Evolutionary conservation across 2,329 filamentous ascomycete species (phyloP).

Genomic region (Thyridium curvatum): DNA sequence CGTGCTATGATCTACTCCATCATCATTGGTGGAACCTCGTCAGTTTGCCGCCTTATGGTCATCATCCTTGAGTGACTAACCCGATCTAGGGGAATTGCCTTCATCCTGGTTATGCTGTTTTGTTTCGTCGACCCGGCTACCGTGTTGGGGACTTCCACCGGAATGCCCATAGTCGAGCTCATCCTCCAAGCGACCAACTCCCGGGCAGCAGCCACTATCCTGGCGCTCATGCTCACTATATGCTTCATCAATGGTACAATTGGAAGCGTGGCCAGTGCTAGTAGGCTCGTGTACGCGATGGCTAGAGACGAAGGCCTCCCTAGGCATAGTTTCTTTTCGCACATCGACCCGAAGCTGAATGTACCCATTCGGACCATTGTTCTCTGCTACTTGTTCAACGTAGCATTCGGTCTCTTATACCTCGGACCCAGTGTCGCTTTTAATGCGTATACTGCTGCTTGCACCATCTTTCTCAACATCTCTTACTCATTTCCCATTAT

Average conservation of each 20-base stretch:
- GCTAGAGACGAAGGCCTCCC: conserved; percentile 39
- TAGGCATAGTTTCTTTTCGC: conserved; percentile 28
- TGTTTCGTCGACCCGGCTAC: conserved; percentile 28
- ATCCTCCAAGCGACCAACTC: conserved; percentile 34
- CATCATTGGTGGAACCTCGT: conserved; percentile 33
- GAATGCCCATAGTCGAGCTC: conserved; percentile 39
- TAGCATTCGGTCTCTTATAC: too few species aligned
- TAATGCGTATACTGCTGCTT: conserved; percentile 36
- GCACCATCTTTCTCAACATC: conserved; percentile 38
- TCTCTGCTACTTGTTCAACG: too few species aligned
- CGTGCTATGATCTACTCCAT: conserved; percentile 36
- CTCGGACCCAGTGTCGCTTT: conserved; percentile 19
- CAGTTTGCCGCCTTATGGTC: conserved; percentile 10
- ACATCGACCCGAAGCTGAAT: conserved; percentile 27
- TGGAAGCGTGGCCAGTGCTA: conserved; percentile 35
- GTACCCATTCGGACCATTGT: conserved; percentile 21
- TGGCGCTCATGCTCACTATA: conserved; percentile 31
- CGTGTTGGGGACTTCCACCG: conserved; percentile 24
- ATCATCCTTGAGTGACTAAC: neutral
- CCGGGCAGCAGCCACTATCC: conserved; percentile 28
- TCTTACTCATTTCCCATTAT: conserved; percentile 37
- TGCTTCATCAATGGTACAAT: conserved; percentile 40
- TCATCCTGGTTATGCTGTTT: conserved; percentile 33
- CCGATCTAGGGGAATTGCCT: conserved; percentile 10
- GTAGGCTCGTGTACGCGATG: conserved; percentile 35